Base-by-base conservation (phyloP, 371 early-diverging fungal species). In the Capillidium heterosporum region DNA sequence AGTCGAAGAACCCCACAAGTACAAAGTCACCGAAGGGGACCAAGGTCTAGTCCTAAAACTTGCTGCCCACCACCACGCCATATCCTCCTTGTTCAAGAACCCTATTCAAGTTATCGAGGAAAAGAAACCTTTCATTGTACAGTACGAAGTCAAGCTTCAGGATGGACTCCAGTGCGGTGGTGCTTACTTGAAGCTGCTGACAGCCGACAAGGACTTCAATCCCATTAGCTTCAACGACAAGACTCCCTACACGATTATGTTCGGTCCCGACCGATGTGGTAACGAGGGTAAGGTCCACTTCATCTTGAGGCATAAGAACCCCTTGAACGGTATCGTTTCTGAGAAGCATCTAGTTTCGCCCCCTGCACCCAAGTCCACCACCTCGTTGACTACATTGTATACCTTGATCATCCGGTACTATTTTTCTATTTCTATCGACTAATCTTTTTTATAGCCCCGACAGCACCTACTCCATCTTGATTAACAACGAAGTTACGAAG, bases 181-280 rank as follows among this genome's bases (percentile, higher is more conserved):
- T 41, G 94, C 94, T 27, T 97, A 97, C 70, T 66, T 92, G 57
- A 97, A 97, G 80, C 79, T 97, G 54, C 67, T 65, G 50, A 65
- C 70, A 2, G 61, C 63, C 0, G 65, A 67, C 78, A 57, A 72
- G 32, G 66, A 63, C 24, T 66, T 71, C 60, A 65, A 67, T 48
- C 66, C 65, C 57, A 66, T 65, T 32, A 67, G 69, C 56, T 71
- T 71, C 57, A 75, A 84, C 53, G 68, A 65, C 35, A 59, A 65
- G 27, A 64, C 64, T 32, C 70, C 72, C 10, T 67, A 68, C 48
- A 91, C 91, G 57, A 84, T 97, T 73, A 95, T 85, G 87, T 87
- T 87, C 69, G 88, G 87, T 50, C 98, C 98, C 48, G 98, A 97
- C 71, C 82, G 81, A 62, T 97, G 98, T 71, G 98, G 93, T 31